A percentile compares a stretch with the other conserved stretches of the same genome.
Evolutionary conservation across 495 filamentous ascomycete species (phyloP).

Genomic region (Aspergillus egyptiacus): DNA sequence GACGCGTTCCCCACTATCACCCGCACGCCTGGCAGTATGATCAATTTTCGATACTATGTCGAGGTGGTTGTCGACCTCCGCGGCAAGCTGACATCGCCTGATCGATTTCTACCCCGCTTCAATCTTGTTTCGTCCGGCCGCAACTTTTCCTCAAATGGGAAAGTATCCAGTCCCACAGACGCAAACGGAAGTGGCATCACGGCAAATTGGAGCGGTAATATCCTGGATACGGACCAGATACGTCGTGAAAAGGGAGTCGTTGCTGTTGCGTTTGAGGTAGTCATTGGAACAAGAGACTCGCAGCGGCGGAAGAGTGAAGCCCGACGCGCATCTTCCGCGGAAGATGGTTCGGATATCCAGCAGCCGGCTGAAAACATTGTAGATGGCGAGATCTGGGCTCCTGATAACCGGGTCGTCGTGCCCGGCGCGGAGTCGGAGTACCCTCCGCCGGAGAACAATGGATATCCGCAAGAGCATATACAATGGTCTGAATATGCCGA

Average conservation of each 20-base stretch:
- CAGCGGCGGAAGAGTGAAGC: conserved; percentile 49
- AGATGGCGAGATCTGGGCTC: conserved; percentile 28
- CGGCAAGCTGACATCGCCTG: conserved; percentile 68
- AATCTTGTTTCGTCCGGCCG: conserved; percentile 47
- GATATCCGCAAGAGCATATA: conserved; percentile 24
- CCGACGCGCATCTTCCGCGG: conserved; percentile 23
- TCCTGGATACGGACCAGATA: conserved; percentile 85
- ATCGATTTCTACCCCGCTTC: conserved; percentile 55
- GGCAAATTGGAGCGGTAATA: conserved; percentile 60
- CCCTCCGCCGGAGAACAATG: conserved; percentile 32
- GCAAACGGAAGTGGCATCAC: conserved; percentile 33
- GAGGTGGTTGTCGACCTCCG: conserved; percentile 90
- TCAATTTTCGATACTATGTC: conserved; percentile 87
- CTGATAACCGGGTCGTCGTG: conserved; percentile 22
- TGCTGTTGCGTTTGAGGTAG: conserved; percentile 71
- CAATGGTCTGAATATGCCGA: conserved; percentile 31
- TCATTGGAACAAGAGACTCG: conserved; percentile 84
- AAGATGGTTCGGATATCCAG: conserved; percentile 19
- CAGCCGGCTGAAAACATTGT: conserved; percentile 15
- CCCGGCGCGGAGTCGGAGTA: conserved; percentile 25
- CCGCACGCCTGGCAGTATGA: conserved; percentile 81
- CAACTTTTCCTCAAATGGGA: conserved; percentile 42
- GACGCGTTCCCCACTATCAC: conserved; percentile 90
- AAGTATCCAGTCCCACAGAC: conserved; percentile 41
- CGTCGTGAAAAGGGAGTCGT: conserved; percentile 84